Conservation (phyloP, 805 yeast species). For the Nadsonia fulvescens region DNA sequence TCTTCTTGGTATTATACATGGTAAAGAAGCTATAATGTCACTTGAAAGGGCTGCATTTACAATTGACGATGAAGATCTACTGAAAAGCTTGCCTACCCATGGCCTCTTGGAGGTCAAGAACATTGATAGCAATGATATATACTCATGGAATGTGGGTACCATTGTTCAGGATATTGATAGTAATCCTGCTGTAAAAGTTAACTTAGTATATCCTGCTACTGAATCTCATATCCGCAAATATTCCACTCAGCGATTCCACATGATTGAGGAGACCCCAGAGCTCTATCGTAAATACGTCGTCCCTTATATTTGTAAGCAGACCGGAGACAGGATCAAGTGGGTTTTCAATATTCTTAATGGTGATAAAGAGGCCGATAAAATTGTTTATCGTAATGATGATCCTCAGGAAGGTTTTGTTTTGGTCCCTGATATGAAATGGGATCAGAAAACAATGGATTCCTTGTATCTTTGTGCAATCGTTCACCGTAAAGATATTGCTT, state of each 20-base stretch:
- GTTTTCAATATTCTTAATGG: conserved; percentile 65
- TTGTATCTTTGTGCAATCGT: conserved; percentile 68
- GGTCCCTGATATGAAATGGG: conserved; percentile 97
- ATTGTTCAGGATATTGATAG: conserved; percentile 25
- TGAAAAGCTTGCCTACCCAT: conserved; percentile 8
- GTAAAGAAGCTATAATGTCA: conserved; percentile 45
- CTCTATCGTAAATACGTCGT: conserved; percentile 40
- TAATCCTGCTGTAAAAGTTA: conserved; percentile 49
- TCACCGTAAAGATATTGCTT: conserved; percentile 39
- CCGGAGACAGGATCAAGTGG: conserved; percentile 73
- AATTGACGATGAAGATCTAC: conserved; percentile 2
- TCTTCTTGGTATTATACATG: conserved; percentile 48
- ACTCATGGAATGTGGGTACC: conserved; percentile 57
- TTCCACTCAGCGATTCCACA: conserved; percentile 36
- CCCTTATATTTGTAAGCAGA: conserved; percentile 64
- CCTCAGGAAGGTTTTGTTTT: conserved; percentile 43
- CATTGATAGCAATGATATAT: conserved; percentile 63
- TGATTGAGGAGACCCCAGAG: conserved; percentile 68
- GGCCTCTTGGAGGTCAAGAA: conserved; percentile 15
- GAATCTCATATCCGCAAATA: conserved; percentile 67
- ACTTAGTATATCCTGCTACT: conserved; percentile 78
- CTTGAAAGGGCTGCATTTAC: conserved; percentile 33
- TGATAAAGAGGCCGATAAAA: conserved; percentile 71
- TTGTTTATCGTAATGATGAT: conserved; percentile 49
- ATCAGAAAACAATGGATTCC: conserved; percentile 46